Conservation (phyloP, 768 basidiomycete species). For the Trametes cinnabarina region DNA sequence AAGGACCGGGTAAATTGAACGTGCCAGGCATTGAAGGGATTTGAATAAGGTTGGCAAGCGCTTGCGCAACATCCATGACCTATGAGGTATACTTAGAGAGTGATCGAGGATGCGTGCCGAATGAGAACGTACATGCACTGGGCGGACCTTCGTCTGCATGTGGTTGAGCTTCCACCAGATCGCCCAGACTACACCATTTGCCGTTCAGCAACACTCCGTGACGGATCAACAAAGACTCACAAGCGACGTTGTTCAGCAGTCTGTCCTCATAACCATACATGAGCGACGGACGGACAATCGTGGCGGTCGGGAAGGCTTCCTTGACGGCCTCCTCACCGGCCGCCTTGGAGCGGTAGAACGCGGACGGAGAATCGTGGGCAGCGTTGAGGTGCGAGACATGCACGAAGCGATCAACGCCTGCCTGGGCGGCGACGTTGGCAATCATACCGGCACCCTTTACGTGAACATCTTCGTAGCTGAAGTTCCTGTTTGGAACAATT, state of each 20-base stretch:
- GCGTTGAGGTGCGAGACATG: slow-evolving; percentile 97
- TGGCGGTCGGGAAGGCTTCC: slow-evolving; percentile 79
- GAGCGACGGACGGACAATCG: slow-evolving; percentile 79
- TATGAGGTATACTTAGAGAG: slow-evolving; percentile 31
- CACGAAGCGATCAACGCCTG: slow-evolving; percentile 80
- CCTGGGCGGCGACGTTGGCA: slow-evolving; percentile 74
- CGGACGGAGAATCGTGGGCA: slow-evolving; percentile 68
- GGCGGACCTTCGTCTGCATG: slow-evolving; percentile 82
- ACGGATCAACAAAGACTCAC: slow-evolving; percentile 46
- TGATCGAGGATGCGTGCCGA: slow-evolving; percentile 9
- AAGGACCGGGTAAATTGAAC: slow-evolving; percentile 85
- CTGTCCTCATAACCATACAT: slow-evolving; percentile 97
- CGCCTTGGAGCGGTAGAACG: slow-evolving; percentile 86
- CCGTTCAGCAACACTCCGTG: not conserved
- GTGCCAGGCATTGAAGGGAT: slow-evolving; percentile 63
- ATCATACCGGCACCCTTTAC: slow-evolving; percentile 81
- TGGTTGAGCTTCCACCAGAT: slow-evolving; percentile 94
- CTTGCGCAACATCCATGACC: slow-evolving; percentile 95
- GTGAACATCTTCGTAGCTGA: slow-evolving; percentile 77
- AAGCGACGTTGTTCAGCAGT: slow-evolving; percentile 85
- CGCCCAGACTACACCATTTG: slow-evolving; percentile 64
- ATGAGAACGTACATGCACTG: slow-evolving; percentile 56
- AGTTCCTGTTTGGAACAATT: slow-evolving; percentile 62
- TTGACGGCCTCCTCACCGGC: slow-evolving; percentile 87
- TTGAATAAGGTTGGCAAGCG: slow-evolving; percentile 71